phyloP scores from a whole-genome alignment of 169 alveolate species.

The Plasmodium gonderi region DNA sequence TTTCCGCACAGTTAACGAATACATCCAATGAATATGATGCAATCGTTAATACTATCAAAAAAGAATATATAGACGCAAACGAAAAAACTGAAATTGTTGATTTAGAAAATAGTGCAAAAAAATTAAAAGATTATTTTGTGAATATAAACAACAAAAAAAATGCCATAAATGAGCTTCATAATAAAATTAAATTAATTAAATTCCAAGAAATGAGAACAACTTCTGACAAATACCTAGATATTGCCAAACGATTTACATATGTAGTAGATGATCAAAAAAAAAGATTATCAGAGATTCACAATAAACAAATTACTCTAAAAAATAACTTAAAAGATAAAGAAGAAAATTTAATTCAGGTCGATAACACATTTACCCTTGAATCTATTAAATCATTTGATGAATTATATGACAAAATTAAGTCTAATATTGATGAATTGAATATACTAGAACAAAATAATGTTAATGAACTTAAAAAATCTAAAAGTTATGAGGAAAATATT shows the following conservation, averaged over 20 bases:
- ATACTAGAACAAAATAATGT: neutral
- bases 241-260: neutral
- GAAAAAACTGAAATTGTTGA: neutral
- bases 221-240: neutral
- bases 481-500: neutral
- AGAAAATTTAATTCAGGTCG: neutral
- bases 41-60: neutral
- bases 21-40: neutral
- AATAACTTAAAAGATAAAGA: neutral
- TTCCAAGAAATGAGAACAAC: neutral
- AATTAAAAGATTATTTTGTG: neutral
- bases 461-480: neutral
- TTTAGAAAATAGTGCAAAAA: neutral
- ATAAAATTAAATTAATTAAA: neutral
- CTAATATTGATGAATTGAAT: neutral
- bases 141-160: neutral
- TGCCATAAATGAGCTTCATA: neutral
- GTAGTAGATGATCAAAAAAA: neutral
- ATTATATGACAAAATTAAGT: neutral
- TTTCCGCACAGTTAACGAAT: neutral
- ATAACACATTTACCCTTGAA: neutral
- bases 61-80: neutral
- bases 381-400: neutral
- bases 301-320: neutral
- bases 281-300: neutral